phyloP scores from a whole-genome alignment of 2,329 filamentous ascomycete genomes.

The Fusarium fracticaudum region DNA sequence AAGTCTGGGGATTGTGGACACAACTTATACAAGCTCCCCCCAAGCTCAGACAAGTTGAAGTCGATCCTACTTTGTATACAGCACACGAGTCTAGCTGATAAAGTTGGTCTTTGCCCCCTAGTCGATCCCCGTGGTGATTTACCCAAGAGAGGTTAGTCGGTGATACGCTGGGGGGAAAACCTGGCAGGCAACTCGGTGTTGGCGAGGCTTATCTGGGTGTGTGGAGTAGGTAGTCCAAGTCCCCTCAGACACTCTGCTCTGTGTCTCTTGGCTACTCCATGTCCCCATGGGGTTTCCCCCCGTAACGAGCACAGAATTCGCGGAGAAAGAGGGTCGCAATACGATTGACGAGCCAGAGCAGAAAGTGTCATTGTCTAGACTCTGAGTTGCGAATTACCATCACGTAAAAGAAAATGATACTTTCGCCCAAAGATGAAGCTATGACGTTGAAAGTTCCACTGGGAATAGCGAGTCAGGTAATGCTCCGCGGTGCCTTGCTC shows the following conservation, averaged over 20 bases:
- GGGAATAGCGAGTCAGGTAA: slow-evolving; percentile 14
- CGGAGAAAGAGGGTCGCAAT: slow-evolving; percentile 11
- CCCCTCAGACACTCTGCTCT: background rate
- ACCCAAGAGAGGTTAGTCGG: slow-evolving; percentile 4
- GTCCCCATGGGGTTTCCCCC: slow-evolving; percentile 20
- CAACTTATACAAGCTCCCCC: slow-evolving; percentile 25
- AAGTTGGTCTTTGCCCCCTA: slow-evolving; percentile 5
- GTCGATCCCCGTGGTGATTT: slow-evolving; percentile 20
- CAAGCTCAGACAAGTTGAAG: background rate
- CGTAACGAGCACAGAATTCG: background rate
- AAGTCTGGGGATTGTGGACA: slow-evolving; percentile 31
- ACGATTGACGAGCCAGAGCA: background rate
- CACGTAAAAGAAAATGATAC: slow-evolving; percentile 30
- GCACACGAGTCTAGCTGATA: background rate
- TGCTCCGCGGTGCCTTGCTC: background rate
- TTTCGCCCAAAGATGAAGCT: background rate
- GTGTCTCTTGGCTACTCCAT: background rate
- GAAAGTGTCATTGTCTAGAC: background rate
- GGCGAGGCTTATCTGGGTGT: background rate
- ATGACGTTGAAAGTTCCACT: slow-evolving; percentile 31
- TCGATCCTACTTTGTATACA: background rate
- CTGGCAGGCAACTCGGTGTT: background rate
- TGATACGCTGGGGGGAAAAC: background rate
- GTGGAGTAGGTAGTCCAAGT: slow-evolving; percentile 13
- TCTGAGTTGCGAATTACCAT: background rate